A percentile compares a stretch with the other conserved stretches of the same genome.
These are phyloP conservation scores for Alternaria angustiovoidea DNA, from an alignment of 2,329 filamentous ascomycete genomes.

Conservation along the genomic window DNA sequence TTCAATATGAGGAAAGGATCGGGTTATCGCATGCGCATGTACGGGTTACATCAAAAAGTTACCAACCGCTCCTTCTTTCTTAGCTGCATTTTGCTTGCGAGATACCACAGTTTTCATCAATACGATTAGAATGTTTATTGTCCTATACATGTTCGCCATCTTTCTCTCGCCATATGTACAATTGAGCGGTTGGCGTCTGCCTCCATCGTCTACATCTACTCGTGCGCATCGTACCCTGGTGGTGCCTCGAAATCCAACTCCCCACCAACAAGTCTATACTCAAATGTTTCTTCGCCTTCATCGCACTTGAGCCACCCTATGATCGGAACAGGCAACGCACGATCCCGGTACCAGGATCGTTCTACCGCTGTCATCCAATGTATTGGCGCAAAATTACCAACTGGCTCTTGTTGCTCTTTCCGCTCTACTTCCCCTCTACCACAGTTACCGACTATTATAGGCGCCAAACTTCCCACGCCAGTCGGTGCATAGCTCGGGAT, in stretches of 20 bases:
- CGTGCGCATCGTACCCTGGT: neutral
- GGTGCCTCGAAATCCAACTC: slow-evolving; percentile 1
- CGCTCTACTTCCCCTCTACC: neutral
- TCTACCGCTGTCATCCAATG: slow-evolving; percentile 13
- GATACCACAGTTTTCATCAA: slow-evolving; percentile 23
- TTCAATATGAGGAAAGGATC: neutral
- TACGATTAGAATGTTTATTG: slow-evolving; percentile 5
- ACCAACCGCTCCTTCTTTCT: slow-evolving; percentile 4
- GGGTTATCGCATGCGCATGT: slow-evolving; percentile 3
- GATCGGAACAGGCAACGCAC: neutral
- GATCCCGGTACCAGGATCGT: slow-evolving; percentile 4
- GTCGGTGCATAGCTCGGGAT: neutral
- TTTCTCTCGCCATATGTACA: neutral
- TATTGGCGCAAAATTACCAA: slow-evolving; percentile 1
- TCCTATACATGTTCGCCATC: neutral
- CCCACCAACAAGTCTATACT: slow-evolving; percentile 3
- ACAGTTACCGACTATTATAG: neutral
- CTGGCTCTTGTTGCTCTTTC: neutral
- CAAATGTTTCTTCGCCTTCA: neutral
- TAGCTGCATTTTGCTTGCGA: slow-evolving; percentile 13
- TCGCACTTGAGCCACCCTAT: slow-evolving; percentile 1
- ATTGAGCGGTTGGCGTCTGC: neutral
- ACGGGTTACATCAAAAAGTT: slow-evolving; percentile 1
- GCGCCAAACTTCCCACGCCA: neutral
- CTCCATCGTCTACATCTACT: neutral